Percentiles rank a stretch among this genome's conserved stretches.
Conservation (phyloP, 371 early-diverging fungal species). For the Saksenaea oblongispora region DNA sequence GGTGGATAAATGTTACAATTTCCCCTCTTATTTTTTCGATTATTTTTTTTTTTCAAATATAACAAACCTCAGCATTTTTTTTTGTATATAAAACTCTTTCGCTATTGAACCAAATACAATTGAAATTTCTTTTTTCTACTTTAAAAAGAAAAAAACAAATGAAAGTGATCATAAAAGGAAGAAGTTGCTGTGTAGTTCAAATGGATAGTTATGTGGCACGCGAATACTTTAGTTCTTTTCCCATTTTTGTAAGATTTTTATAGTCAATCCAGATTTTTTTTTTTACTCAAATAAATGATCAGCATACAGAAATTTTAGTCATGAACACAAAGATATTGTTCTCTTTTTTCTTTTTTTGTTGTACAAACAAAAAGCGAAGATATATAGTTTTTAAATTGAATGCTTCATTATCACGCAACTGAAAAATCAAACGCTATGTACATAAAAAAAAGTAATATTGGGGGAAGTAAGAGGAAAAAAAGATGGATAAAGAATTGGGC, state of each 20-base stretch:
- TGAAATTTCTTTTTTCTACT: background rate
- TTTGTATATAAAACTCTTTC: constrained; percentile 2
- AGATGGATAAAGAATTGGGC: constrained; percentile 5
- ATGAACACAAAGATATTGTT: background rate
- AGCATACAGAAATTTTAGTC: background rate
- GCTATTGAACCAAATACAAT: constrained; percentile 4
- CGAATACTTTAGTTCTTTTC: too few relatives aligned
- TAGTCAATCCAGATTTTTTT: too few relatives aligned
- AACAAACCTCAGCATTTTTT: background rate
- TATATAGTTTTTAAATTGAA: constrained; percentile 1
- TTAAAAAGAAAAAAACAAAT: background rate
- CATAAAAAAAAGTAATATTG: background rate
- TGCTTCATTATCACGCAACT: constrained; percentile 6
- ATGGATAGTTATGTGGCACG: too few relatives aligned
- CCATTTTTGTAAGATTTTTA: too few relatives aligned
- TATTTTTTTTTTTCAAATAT: constrained; percentile 4
- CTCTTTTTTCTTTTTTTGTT: background rate
- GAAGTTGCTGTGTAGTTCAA: background rate
- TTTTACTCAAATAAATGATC: background rate
- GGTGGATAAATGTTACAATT: constrained; percentile 26
- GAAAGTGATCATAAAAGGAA: background rate
- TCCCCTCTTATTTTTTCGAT: constrained; percentile 1
- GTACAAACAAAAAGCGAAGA: background rate
- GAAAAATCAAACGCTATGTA: constrained; percentile 6
- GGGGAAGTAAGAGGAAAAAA: background rate